Conservation (phyloP, 2,329 filamentous ascomycete genomes). For the Pseudocercospora cruenta region DNA sequence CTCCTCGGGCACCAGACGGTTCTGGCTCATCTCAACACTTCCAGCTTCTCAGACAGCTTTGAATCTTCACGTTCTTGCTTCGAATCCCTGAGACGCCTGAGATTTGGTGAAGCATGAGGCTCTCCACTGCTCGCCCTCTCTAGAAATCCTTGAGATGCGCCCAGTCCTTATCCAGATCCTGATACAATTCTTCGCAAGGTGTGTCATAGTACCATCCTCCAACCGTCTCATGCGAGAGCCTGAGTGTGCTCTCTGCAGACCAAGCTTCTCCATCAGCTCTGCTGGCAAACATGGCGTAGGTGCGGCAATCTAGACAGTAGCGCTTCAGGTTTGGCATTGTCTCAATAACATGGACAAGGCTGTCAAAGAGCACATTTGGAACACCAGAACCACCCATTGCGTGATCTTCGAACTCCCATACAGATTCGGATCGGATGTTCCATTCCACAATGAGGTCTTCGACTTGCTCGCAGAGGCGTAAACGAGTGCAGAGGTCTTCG, state of each 20-base stretch:
- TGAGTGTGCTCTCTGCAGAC: not conserved
- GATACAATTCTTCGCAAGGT: not conserved
- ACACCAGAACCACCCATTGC: not conserved
- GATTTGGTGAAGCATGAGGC: no score
- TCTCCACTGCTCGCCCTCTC: no score
- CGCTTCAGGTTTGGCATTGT: not conserved
- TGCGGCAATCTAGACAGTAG: not conserved
- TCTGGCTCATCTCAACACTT: no score
- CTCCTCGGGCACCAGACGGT: no score
- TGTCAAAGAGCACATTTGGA: not conserved
- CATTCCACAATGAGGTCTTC: not conserved
- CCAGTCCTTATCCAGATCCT: not conserved
- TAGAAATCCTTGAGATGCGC: not conserved
- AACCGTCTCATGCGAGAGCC: not conserved
- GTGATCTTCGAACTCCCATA: no score
- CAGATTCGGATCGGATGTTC: not conserved
- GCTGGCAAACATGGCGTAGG: not conserved
- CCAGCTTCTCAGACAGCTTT: no score
- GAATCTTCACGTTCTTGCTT: no score
- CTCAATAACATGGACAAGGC: not conserved
- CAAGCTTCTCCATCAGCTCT: not conserved
- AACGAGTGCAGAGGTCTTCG: not conserved
- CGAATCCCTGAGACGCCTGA: no score
- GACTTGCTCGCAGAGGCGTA: not conserved
- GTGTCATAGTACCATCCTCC: not conserved